Conservation (phyloP, 2,329 filamentous ascomycete species). For the Rhynchosporium agropyri region DNA sequence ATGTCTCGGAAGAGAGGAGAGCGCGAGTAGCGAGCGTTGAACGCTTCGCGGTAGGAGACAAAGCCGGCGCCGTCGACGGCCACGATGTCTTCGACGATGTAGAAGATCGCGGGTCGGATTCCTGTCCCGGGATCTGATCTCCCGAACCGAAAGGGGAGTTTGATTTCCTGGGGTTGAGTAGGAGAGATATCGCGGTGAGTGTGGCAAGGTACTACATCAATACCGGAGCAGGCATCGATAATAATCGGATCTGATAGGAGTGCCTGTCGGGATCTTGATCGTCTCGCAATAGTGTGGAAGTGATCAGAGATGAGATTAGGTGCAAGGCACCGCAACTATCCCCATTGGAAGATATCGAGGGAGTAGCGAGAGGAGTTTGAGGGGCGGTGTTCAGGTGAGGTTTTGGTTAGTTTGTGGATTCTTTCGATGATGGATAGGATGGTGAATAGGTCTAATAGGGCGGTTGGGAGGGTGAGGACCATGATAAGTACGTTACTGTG, state of each 20-base stretch:
- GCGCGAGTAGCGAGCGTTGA: constrained; percentile 46
- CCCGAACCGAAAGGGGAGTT: constrained; percentile 33
- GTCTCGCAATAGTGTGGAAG: constrained; percentile 28
- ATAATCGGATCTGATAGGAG: constrained; percentile 27
- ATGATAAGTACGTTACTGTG: constrained; percentile 22
- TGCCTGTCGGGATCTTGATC: constrained; percentile 30
- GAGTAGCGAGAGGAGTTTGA: constrained; percentile 24
- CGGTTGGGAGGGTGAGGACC: constrained; percentile 35
- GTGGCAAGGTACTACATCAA: constrained; percentile 34
- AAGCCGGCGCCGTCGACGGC: constrained; percentile 67
- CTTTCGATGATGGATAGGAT: constrained; percentile 30
- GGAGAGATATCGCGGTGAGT: constrained; percentile 28
- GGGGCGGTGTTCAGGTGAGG: constrained; percentile 26
- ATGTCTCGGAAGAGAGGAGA: constrained; percentile 48
- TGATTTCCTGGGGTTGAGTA: constrained; percentile 26
- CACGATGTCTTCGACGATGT: constrained; percentile 70
- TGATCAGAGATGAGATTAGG: constrained; percentile 33
- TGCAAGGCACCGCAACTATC: constrained; percentile 32
- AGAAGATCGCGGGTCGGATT: constrained; percentile 58
- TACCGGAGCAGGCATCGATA: constrained; percentile 27
- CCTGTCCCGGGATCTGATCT: constrained; percentile 26
- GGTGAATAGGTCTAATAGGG: constrained; percentile 33
- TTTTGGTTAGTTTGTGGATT: constrained; percentile 29
- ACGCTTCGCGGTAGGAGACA: constrained; percentile 48
- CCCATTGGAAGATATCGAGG: constrained; percentile 36